Percentiles rank a stretch among this genome's conserved stretches.
These are phyloP conservation scores for Aulographum hederae DNA, from an alignment of 2,329 filamentous ascomycete species.

Conservation along the genomic window DNA sequence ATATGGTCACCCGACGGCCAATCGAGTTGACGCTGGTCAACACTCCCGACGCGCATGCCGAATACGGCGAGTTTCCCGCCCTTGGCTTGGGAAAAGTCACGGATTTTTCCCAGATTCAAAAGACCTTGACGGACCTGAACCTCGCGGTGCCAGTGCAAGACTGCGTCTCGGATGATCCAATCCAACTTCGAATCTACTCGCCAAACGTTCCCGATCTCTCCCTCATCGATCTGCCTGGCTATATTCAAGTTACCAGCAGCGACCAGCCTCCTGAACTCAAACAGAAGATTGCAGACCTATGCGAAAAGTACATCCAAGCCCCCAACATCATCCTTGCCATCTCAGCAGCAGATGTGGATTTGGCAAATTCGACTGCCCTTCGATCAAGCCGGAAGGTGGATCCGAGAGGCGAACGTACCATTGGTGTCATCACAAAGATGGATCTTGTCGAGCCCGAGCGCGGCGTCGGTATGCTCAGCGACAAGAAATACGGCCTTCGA, in stretches of 20 bases:
- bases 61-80: slow-evolving; percentile 93
- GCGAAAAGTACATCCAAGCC: slow-evolving; percentile 93
- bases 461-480: slow-evolving; percentile 60
- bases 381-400: slow-evolving; percentile 82
- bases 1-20: slow-evolving; percentile 92
- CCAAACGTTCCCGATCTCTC: slow-evolving; percentile 90
- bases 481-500: slow-evolving; percentile 87
- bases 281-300: slow-evolving; percentile 87
- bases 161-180: slow-evolving; percentile 92
- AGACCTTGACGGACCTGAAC: slow-evolving; percentile 87
- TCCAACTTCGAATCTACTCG: slow-evolving; percentile 88
- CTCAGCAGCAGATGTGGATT: slow-evolving; percentile 89
- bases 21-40: slow-evolving; percentile 96
- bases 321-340: slow-evolving; percentile 96
- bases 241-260: slow-evolving; percentile 86
- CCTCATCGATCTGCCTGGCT: slow-evolving; percentile 87
- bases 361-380: slow-evolving; percentile 88
- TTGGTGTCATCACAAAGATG: slow-evolving; percentile 99
- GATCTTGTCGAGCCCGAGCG: slow-evolving; percentile 76
- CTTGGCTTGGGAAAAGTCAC: slow-evolving; percentile 76
- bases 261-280: slow-evolving; percentile 85
- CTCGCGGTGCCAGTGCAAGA: slow-evolving; percentile 76
- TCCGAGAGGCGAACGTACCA: slow-evolving; percentile 84
- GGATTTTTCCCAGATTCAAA: slow-evolving; percentile 82
- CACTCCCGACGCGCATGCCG: slow-evolving; percentile 66